Evolutionary conservation across 306 rosid genomes (phyloP).

Genomic region (Fragaria vesca): DNA sequence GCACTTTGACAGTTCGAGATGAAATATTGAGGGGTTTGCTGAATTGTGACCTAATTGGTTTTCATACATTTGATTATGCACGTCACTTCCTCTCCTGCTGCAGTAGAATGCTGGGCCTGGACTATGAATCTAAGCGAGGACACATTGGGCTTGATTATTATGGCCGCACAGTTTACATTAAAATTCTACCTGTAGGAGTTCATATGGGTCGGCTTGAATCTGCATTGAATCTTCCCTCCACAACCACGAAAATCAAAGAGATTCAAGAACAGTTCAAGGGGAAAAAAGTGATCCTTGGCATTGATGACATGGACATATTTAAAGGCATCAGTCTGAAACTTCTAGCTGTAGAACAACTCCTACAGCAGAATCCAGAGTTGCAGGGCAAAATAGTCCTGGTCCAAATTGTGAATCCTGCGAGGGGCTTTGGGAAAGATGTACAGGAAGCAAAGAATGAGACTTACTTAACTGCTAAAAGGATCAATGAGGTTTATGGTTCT

Average conservation of each 20-base stretch:
- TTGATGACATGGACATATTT: conserved; percentile 89
- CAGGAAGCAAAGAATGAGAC: conserved; percentile 72
- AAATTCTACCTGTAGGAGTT: conserved; percentile 85
- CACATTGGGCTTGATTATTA: conserved; percentile 84
- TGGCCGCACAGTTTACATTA: conserved; percentile 79
- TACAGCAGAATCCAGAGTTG: conserved; percentile 57
- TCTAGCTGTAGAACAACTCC: conserved; percentile 73
- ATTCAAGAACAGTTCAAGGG: conserved; percentile 61
- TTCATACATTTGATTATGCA: conserved; percentile 88
- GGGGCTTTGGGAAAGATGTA: conserved; percentile 79
- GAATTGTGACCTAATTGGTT: conserved; percentile 80
- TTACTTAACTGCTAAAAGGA: conserved; percentile 54
- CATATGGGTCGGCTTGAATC: conserved; percentile 86
- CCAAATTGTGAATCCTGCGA: conserved; percentile 88
- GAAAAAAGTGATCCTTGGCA: conserved; percentile 41
- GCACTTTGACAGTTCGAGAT: conserved; percentile 78
- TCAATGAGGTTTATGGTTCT: conserved; percentile 59
- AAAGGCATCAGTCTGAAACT: conserved; percentile 82
- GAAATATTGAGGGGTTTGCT: conserved; percentile 74
- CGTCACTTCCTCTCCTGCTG: conserved; percentile 94
- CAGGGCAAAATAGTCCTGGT: conserved; percentile 63
- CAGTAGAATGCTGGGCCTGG: conserved; percentile 91
- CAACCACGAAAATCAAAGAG: conserved; percentile 62
- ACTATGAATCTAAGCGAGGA: conserved; percentile 88
- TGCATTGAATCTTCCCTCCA: conserved; percentile 55